Percentiles rank a stretch among this genome's conserved stretches.
phyloP scores from a whole-genome alignment of 2,329 filamentous ascomycete genomes.

The Alternaria burnsii region DNA sequence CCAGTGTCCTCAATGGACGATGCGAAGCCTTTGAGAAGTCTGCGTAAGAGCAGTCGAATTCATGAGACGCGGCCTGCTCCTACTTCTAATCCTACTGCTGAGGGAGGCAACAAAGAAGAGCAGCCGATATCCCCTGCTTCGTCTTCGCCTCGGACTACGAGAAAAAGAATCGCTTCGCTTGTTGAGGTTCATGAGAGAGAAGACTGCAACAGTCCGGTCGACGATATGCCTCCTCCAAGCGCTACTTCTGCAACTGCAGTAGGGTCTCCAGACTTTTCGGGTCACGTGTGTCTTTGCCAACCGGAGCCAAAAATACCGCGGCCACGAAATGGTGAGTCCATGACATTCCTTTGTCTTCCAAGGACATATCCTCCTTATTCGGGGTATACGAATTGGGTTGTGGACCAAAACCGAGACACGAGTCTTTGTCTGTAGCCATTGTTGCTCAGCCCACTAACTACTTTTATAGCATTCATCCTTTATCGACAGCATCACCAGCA shows the following conservation, averaged over 20 bases:
- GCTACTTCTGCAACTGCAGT: constrained; percentile 35
- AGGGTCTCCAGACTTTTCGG: constrained; percentile 42
- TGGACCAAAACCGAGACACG: constrained; percentile 36
- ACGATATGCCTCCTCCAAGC: constrained; percentile 34
- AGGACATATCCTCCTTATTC: constrained; percentile 11
- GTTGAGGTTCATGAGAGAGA: constrained; percentile 28
- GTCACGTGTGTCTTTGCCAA: constrained; percentile 73
- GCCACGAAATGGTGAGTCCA: constrained; percentile 72
- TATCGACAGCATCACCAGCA: constrained; percentile 94
- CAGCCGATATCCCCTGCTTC: constrained; percentile 21
- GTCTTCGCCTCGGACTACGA: constrained; percentile 31
- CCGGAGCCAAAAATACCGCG: constrained; percentile 75
- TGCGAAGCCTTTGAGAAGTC: constrained; percentile 27
- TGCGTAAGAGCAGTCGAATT: constrained; percentile 43
- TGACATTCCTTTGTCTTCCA: constrained; percentile 30
- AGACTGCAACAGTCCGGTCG: constrained; percentile 24
- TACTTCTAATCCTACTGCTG: constrained; percentile 22
- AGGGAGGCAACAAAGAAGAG: constrained; percentile 30
- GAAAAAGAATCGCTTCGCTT: constrained; percentile 38
- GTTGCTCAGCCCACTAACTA: constrained; percentile 32
- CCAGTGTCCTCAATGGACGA: constrained; percentile 31
- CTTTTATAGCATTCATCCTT: constrained; percentile 85
- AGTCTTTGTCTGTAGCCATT: constrained; percentile 40
- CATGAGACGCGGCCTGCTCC: constrained; percentile 36
- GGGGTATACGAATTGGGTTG: constrained; percentile 14